Evolutionary conservation across 2,329 filamentous ascomycete genomes (phyloP), one percentile per base, ranked within the genome.

Genomic region (Pseudogymnoascus sp.): DNA sequence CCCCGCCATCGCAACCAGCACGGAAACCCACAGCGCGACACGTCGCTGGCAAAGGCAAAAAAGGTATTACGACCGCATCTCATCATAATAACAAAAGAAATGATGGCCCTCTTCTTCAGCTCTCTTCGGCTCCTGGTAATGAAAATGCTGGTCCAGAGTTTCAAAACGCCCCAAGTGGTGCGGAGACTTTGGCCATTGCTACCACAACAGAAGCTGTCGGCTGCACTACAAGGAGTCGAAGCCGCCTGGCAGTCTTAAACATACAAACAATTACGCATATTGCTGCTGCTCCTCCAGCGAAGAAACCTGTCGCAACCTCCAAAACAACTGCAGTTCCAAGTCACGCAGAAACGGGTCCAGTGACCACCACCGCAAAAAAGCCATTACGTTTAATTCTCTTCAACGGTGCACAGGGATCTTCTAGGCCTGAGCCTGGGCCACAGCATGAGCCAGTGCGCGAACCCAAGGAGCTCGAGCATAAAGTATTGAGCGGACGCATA

Each of bases 91-190:
- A 19, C 45, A 52, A 13, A 30, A 9, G 10, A 30, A 52, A 52
- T 13, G 9, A 19, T 15, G 15, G 5, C 15, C 26, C 26, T 13
- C 33, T 15, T 33, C 45, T 33, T 7, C 18, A 52, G 30, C 15
- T 3, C 10, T 18, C 19, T n/a, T 19, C 45, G 15, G 26, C 26
- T 33, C n/a, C 45, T 18, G 26, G 26, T 33, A 13, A 52, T 52
- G 26, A 33, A 52, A 19, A 12, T 8, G 5, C 15, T 9, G 15
- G 10, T 5, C 19, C 45, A 5, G 10, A 30, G 45, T 52, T 15
- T 52, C 45, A 52, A 52, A 52, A 52, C 26, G 45, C 45, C 45
- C 45, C 45, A 52, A 52, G 45, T 52, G 45, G 45, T 52, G 45
- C 45, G 45, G 45, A 52, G 26, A 52, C 26, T 52, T 30, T 7